Percentiles rank a stretch among this genome's conserved stretches.
These are phyloP conservation scores for Logfia minima DNA, from an alignment of 129 eudicot species.

Conservation along the genomic window DNA sequence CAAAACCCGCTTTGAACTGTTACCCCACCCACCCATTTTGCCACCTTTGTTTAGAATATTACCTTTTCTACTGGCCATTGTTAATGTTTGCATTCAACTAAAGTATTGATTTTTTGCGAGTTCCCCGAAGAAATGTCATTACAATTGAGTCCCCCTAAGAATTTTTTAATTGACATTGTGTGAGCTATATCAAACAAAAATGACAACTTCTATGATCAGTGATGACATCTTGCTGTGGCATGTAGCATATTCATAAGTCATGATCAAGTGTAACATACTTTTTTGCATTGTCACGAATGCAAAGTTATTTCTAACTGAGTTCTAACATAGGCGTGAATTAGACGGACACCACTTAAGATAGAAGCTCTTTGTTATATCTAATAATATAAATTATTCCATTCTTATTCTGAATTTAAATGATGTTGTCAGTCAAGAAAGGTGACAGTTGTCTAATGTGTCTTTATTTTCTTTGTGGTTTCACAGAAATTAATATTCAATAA, in stretches of 20 bases:
- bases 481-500: conserved; percentile 89
- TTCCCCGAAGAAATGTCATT: not conserved
- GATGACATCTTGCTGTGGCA: not conserved
- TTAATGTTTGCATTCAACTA: not conserved
- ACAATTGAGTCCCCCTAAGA: not conserved
- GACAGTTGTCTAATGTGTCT: conserved; percentile 8
- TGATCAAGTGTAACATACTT: not conserved
- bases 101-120: not conserved
- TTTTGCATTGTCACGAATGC: not conserved
- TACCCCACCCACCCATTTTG: not conserved
- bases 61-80: not conserved
- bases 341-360: not conserved
- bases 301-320: not conserved
- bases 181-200: not conserved
- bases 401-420: not conserved
- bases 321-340: no score
- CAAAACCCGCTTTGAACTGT: not conserved
- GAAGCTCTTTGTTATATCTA: not conserved
- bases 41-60: not conserved
- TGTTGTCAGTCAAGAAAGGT: conserved; percentile 2
- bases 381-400: not conserved
- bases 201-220: not conserved
- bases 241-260: not conserved
- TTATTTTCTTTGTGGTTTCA: conserved; percentile 2
- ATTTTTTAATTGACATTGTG: not conserved